Conservation (phyloP, 2,329 filamentous ascomycete genomes). For the Pseudomassariella vexata region DNA sequence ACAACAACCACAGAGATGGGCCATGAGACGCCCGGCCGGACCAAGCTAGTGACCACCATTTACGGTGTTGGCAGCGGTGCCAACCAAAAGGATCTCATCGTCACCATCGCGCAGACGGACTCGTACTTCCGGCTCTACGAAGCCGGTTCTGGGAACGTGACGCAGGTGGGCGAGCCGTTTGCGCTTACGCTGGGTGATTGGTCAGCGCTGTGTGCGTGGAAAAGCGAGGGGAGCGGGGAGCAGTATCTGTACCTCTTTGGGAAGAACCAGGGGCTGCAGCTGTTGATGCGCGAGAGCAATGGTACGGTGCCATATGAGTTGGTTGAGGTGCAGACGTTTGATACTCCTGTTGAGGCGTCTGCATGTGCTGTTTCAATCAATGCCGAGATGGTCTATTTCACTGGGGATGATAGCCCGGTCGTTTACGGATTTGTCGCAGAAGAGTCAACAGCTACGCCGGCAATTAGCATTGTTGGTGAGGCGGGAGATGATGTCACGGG, state of each 20-base stretch:
- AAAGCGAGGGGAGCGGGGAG: constrained; percentile 29
- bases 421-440: constrained; percentile 32
- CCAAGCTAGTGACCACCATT: constrained; percentile 36
- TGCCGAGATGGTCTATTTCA: constrained; percentile 32
- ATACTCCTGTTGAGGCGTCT: constrained; percentile 32
- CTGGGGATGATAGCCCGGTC: constrained; percentile 28
- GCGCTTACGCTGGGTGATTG: constrained; percentile 36
- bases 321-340: constrained; percentile 38
- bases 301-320: constrained; percentile 23
- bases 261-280: constrained; percentile 31
- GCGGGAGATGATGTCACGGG: constrained; percentile 32
- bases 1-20: constrained; percentile 24
- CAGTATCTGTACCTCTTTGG: constrained; percentile 41
- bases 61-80: constrained; percentile 24
- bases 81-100: constrained; percentile 25
- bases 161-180: constrained; percentile 24
- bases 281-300: constrained; percentile 26
- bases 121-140: constrained; percentile 35
- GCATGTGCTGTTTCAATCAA: constrained; percentile 34
- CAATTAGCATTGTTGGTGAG: constrained; percentile 29
- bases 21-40: constrained; percentile 32
- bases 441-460: constrained; percentile 30
- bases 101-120: constrained; percentile 37
- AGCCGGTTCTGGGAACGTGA: constrained; percentile 16
- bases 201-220: constrained; percentile 41